Evolutionary conservation across 225 moss, liverwort and hornwort species (phyloP), one percentile per base, ranked within the genome.

Genomic region (Straminergon stramineum): DNA sequence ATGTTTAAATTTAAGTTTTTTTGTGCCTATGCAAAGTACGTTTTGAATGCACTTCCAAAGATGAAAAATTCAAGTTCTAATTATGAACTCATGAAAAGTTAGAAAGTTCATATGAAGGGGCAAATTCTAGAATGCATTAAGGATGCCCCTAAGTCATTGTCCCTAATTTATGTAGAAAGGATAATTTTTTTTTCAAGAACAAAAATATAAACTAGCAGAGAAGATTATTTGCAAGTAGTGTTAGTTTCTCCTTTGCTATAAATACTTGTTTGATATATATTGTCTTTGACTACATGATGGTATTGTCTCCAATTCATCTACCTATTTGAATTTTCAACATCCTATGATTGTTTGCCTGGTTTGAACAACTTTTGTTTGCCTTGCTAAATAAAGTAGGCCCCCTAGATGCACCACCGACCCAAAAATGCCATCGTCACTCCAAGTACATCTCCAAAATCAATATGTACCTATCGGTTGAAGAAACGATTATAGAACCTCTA

Each of bases 301-400:
- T 30, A 48, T 31, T 5, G 1, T 45, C 74, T 75, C 30, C 7
- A 75, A 75, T 75, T 45, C 18, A 75, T 14, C 6, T 17, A 1
- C 4, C 0, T 41, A 1, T 39, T 75, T 51, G 7, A 75, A 51
- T 20, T 75, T 75, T 75, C 75, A 51, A 31, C 19, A 31, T 32
- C 2, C 4, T 0, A 51, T 31, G 20, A 48, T 6, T 43, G 6
- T 30, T 3, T 48, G 4, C 28, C 18, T 31, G 11, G 13, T 2
- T 69, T n/a, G 4, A n/a, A 69, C 21, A 48, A 48, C 21, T 37
- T n/a, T n/a, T 68, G 21, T 68, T 68, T 68, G 37, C n/a, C 35
- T 1, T 35, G 20, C 3, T 20, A 1, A 68, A 68, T 21, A 37
- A 65, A 16, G 16, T 32, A 1, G 2, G 1, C 4, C 2, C 64